A percentile compares a stretch with the other conserved stretches of the same genome.
These are phyloP conservation scores for Chlorella ohadii DNA, from an alignment of 139 green algal species.

Conservation along the genomic window DNA sequence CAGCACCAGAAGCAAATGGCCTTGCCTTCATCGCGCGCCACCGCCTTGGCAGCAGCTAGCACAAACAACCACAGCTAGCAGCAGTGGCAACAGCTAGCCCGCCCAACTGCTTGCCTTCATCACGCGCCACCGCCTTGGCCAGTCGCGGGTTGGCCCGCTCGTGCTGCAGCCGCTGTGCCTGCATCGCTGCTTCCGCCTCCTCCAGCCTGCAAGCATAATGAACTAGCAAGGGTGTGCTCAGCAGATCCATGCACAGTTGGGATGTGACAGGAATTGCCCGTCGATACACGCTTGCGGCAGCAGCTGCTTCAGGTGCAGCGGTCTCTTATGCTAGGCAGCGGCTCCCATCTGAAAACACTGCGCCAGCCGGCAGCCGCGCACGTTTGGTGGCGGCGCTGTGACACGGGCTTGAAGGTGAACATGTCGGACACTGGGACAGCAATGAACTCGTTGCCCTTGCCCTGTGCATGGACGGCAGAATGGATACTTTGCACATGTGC, in stretches of 20 bases:
- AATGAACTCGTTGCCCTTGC: conserved; percentile 26
- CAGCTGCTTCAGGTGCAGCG: not conserved
- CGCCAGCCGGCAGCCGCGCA: no score
- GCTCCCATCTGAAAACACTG: no score
- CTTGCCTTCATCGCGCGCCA: no score
- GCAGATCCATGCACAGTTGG: no score
- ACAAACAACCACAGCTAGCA: no score
- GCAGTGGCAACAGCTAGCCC: not conserved
- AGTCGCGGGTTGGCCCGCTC: conserved; percentile 30
- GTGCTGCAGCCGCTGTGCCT: conserved; percentile 28
- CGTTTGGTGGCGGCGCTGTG: conserved; percentile 24
- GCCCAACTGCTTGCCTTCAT: not conserved
- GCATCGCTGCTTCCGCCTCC: conserved; percentile 52
- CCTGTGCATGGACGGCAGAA: no score
- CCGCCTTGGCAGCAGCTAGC: no score
- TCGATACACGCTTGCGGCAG: no score
- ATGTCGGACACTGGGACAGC: not conserved
- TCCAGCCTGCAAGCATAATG: conserved; percentile 39
- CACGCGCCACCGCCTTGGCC: conserved; percentile 15
- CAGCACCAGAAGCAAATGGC: no score
- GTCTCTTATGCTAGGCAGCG: no score
- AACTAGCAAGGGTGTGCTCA: no score
- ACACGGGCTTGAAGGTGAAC: conserved; percentile 29
- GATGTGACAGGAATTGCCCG: no score
- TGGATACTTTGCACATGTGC: not conserved